phyloP scores from a whole-genome alignment of 768 basidiomycete genomes.

The Kwoniella europaea region DNA sequence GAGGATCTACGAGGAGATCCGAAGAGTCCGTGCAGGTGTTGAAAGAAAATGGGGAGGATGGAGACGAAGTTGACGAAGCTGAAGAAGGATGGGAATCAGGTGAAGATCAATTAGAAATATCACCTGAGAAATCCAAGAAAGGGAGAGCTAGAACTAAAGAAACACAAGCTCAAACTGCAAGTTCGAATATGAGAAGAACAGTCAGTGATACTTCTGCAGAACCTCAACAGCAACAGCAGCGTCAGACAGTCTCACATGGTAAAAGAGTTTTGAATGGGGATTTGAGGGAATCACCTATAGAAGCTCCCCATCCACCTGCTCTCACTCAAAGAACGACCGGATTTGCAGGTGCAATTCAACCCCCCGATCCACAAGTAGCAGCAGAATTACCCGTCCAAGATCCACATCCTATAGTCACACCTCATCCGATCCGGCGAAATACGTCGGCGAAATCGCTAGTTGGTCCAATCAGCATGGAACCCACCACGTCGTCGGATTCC shows the following conservation, averaged over 20 bases:
- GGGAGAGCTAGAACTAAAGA: constrained; percentile 5
- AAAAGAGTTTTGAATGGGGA: background rate
- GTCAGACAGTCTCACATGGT: background rate
- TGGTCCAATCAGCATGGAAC: constrained; percentile 22
- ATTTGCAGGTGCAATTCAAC: constrained; percentile 40
- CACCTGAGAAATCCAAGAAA: constrained; percentile 17
- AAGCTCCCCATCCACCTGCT: constrained; percentile 13
- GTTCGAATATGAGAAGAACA: constrained; percentile 37
- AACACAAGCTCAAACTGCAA: constrained; percentile 3
- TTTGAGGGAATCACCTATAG: constrained; percentile 7
- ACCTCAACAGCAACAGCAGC: constrained; percentile 4
- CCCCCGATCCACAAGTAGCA: constrained; percentile 36
- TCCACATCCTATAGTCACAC: constrained; percentile 26
- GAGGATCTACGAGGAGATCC: constrained; percentile 19
- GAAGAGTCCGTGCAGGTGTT: constrained; percentile 34
- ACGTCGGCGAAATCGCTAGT: constrained; percentile 23
- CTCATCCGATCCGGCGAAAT: constrained; percentile 13
- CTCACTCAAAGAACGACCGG: constrained; percentile 36
- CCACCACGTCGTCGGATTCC: constrained; percentile 12
- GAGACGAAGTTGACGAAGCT: constrained; percentile 22
- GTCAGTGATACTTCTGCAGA: constrained; percentile 41
- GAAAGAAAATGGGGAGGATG: constrained; percentile 24
- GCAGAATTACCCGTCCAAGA: constrained; percentile 26
- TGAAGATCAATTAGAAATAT: constrained; percentile 25
- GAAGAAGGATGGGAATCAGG: constrained; percentile 50